Conservation (phyloP, 2,329 filamentous ascomycete genomes). For the Bipolaris cookei region DNA sequence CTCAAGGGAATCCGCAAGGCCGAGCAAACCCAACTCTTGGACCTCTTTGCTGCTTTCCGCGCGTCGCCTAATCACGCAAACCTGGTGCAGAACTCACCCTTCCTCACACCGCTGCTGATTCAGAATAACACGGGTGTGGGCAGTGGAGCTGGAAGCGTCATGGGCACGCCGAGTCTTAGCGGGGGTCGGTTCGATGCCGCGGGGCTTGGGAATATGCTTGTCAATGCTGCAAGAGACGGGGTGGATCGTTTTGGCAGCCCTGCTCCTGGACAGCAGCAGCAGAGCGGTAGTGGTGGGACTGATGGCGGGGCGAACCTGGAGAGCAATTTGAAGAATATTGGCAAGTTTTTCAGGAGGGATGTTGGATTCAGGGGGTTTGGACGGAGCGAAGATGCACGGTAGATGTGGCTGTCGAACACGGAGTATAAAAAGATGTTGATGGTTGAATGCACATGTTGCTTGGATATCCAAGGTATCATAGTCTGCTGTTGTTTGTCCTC, state of each 20-base stretch:
- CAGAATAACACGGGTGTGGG: constrained; percentile 42
- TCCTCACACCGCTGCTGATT: constrained; percentile 49
- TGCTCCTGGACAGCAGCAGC: constrained; percentile 44
- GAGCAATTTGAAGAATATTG: constrained; percentile 93
- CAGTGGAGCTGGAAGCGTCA: constrained; percentile 49
- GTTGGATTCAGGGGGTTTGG: constrained; percentile 60
- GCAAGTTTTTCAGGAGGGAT: constrained; percentile 93
- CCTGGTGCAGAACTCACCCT: constrained; percentile 54
- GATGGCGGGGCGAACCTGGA: constrained; percentile 72
- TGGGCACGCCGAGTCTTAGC: constrained; percentile 47
- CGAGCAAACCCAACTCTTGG: constrained; percentile 81
- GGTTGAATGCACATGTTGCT: not conserved
- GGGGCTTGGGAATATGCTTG: constrained; percentile 82
- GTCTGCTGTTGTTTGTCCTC: not conserved
- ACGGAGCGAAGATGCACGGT: constrained; percentile 40
- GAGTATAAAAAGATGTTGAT: not conserved
- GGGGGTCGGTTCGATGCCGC: constrained; percentile 73
- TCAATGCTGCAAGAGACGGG: constrained; percentile 85
- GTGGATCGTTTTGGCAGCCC: constrained; percentile 75
- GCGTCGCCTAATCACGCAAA: constrained; percentile 69
- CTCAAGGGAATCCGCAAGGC: constrained; percentile 86
- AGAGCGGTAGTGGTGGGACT: constrained; percentile 23
- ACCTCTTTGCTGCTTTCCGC: constrained; percentile 89
- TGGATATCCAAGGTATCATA: constrained; percentile 4
- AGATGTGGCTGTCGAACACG: constrained; percentile 5